Conservation (phyloP, 1,284 basidiomycete genomes). For the Flammula alnicola region DNA sequence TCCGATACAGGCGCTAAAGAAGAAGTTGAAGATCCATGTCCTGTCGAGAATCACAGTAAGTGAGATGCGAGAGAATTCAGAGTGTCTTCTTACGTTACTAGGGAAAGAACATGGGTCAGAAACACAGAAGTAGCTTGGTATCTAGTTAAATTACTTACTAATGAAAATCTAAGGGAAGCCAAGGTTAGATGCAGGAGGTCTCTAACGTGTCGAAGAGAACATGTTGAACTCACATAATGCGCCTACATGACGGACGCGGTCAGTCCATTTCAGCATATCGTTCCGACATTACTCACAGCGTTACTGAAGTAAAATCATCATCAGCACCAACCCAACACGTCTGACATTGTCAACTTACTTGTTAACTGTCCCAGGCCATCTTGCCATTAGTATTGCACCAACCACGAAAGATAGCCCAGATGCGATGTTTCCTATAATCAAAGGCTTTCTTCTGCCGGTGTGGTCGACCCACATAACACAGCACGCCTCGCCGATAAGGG, state of each 20-base stretch:
- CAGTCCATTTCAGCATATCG: too few species aligned
- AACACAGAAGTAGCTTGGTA: background rate
- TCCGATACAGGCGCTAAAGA: slow-evolving; percentile 56
- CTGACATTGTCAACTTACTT: slow-evolving; percentile 36
- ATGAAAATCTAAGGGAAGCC: slow-evolving; percentile 42
- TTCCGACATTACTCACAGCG: slow-evolving; percentile 31
- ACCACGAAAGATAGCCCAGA: slow-evolving; percentile 58
- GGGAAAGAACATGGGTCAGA: slow-evolving; percentile 9
- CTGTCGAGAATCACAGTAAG: slow-evolving; percentile 22
- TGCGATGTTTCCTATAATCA: slow-evolving; percentile 58
- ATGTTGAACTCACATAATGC: slow-evolving; percentile 20
- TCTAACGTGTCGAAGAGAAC: background rate
- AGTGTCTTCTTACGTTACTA: slow-evolving; percentile 32
- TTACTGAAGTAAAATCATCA: slow-evolving; percentile 24
- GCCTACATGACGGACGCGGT: too few species aligned
- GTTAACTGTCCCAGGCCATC: slow-evolving; percentile 50
- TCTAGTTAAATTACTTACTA: slow-evolving; percentile 24
- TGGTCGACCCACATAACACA: slow-evolving; percentile 64
- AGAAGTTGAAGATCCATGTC: slow-evolving; percentile 58
- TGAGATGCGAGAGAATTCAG: background rate
- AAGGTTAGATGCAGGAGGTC: too few species aligned
- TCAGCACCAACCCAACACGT: background rate
- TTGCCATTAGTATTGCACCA: slow-evolving; percentile 55
- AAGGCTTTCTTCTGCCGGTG: slow-evolving; percentile 54
- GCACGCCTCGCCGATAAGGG: slow-evolving; percentile 58